Conservation (phyloP, 805 yeast species). For the Lipomyces sp. region DNA sequence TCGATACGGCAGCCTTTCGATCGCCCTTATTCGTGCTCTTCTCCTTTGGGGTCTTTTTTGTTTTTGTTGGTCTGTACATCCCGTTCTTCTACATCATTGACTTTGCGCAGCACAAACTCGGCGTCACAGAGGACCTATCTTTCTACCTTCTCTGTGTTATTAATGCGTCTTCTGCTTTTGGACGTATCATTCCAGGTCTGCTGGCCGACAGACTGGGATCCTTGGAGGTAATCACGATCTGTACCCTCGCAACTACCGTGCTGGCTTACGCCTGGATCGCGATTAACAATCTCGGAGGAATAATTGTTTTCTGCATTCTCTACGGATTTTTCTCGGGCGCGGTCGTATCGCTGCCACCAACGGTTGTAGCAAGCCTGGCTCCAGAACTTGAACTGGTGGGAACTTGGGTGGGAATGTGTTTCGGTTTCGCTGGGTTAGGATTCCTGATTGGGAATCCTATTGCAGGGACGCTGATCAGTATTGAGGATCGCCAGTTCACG, state of each 20-base stretch:
- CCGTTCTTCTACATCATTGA: slow-evolving; percentile 45
- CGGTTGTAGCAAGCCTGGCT: slow-evolving; percentile 41
- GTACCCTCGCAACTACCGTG: slow-evolving; percentile 40
- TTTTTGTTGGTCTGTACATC: slow-evolving; percentile 43
- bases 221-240: slow-evolving; percentile 48
- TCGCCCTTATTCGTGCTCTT: slow-evolving; percentile 41
- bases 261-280: slow-evolving; percentile 47
- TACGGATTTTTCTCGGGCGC: slow-evolving; percentile 47
- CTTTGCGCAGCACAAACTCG: slow-evolving; percentile 39
- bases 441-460: slow-evolving; percentile 44
- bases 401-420: slow-evolving; percentile 62
- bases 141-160: slow-evolving; percentile 45
- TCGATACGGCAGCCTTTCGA: slow-evolving; percentile 37
- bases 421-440: slow-evolving; percentile 61
- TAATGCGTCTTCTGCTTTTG: slow-evolving; percentile 51
- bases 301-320: slow-evolving; percentile 42
- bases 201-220: slow-evolving; percentile 57
- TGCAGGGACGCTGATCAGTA: slow-evolving; percentile 44
- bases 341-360: slow-evolving; percentile 44
- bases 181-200: slow-evolving; percentile 56
- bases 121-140: slow-evolving; percentile 24
- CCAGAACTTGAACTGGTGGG: slow-evolving; percentile 41
- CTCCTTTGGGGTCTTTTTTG: slow-evolving; percentile 39
- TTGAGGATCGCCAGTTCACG: no score
- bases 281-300: slow-evolving; percentile 41